Evolutionary conservation across 1,139 yeast genomes (phyloP), one percentile per base, ranked within the genome.

Genomic region (Kurtzmaniella natalensis): DNA sequence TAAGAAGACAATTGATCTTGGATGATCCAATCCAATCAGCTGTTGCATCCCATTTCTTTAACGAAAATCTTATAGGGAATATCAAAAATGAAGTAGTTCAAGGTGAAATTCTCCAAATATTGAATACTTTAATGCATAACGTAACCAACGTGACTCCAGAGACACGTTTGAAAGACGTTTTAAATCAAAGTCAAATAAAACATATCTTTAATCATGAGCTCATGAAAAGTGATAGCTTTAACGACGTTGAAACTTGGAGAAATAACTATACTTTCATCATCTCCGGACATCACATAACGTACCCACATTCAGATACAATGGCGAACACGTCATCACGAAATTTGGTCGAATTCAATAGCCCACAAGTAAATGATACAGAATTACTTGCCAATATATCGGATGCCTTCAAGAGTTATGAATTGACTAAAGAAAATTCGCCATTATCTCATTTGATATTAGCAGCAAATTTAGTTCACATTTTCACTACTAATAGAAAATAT

Each of bases 211-310:
- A 47, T 10, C 29, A 34, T 11, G 37, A 38, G 3, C 30, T 53
- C 3, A 43, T 42, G 20, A 11, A 18, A 2, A 41, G 46, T 8
- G 44, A 42, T 25, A 27, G 37, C 13, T 62, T 61, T 37, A 45
- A 44, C 33, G 56, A 60, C 0, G 21, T 48, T 3, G 51, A 46
- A 17, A 40, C 45, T 10, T 48, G 46, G 32, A 37, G 68, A 25
- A 37, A 42, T 7, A 43, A 50, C 17, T 58, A 56, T 41, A 40
- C 42, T 28, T 39, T 55, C 35, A 51, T 46, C 44, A 61, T 60
- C 35, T 57, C 70, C 2, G 59, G 62, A 0, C 59, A 61, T 23
- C 52, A 51, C 44, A 45, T 63, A 19, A 64, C 58, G 34, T 59
- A 61, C 34, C 54, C 59, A 14, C 48, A 51, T 28, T 47, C 59